Conservation (phyloP, 1,284 basidiomycete genomes). For the Tilletiaria anomala region DNA sequence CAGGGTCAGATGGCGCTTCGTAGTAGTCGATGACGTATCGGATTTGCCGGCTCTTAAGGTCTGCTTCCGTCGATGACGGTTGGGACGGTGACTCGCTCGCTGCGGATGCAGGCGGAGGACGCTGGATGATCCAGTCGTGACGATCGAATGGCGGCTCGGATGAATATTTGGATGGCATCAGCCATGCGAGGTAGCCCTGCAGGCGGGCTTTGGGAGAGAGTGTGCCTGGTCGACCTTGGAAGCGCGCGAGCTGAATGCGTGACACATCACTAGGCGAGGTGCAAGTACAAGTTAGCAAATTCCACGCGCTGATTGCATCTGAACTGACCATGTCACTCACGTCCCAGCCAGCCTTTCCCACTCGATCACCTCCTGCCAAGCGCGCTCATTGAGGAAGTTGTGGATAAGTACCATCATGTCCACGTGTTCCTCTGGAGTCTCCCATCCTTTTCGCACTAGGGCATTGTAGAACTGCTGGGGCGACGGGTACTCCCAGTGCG, state of each 20-base stretch:
- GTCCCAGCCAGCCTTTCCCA: conserved; percentile 55
- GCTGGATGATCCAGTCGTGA: conserved; percentile 92
- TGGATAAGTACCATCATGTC: conserved; percentile 97
- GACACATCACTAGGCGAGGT: conserved; percentile 12
- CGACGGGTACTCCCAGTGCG: conserved; percentile 93
- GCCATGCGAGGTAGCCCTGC: conserved; percentile 66
- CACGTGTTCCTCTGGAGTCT: conserved; percentile 88
- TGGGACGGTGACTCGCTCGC: too few relatives aligned
- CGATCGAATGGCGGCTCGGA: conserved; percentile 86
- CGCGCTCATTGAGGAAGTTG: conserved; percentile 92
- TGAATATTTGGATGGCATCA: conserved; percentile 71
- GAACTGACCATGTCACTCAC: background rate
- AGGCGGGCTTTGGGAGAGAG: conserved; percentile 65
- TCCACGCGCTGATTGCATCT: background rate
- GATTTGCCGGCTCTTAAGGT: conserved; percentile 23
- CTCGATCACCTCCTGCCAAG: conserved; percentile 83
- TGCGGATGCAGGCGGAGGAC: conserved; percentile 41
- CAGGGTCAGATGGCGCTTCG: conserved; percentile 15
- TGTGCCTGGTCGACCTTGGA: conserved; percentile 81
- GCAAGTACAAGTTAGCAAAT: too few relatives aligned
- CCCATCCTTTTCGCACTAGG: conserved; percentile 88
- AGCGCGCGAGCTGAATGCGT: conserved; percentile 55
- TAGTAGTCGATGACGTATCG: conserved; percentile 40
- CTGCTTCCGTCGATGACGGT: too few relatives aligned
- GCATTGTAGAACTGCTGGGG: conserved; percentile 99